Evolutionary conservation across 139 green algal species (phyloP).

Genomic region (Klebsormidium nitens): DNA sequence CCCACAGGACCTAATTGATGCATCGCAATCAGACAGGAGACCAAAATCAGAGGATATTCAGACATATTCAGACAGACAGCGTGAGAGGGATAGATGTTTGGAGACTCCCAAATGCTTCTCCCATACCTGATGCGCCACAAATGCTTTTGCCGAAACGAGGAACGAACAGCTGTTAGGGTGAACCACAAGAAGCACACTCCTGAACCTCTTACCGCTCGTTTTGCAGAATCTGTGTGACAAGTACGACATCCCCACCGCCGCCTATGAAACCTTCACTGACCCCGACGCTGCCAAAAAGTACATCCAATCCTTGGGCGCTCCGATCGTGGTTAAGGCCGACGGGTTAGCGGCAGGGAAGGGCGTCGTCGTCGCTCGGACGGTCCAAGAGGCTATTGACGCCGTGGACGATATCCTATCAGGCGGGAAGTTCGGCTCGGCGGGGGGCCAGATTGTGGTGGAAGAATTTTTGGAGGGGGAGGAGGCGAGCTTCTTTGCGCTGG

Average conservation of each 20-base stretch:
- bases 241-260: conserved; percentile 85
- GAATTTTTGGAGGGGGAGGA: conserved; percentile 95
- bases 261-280: conserved; percentile 75
- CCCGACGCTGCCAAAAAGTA: conserved; percentile 64
- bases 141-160: conserved; percentile 16
- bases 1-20: no score
- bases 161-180: no score
- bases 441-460: conserved; percentile 81
- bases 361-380: conserved; percentile 74
- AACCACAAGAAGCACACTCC: background rate
- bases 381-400: conserved; percentile 71
- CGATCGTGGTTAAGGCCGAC: conserved; percentile 95
- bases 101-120: no score
- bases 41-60: no score
- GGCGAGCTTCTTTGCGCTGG: conserved; percentile 91
- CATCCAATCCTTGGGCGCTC: conserved; percentile 62
- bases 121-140: no score
- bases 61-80: no score
- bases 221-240: conserved; percentile 78
- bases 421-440: conserved; percentile 68
- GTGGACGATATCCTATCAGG: conserved; percentile 85
- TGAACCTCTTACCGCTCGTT: conserved; percentile 34
- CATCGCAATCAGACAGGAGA: no score
- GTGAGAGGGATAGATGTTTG: no score
- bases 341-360: conserved; percentile 91